phyloP scores from a whole-genome alignment of 2,329 filamentous ascomycete genomes.

The Fusarium bactridioides region DNA sequence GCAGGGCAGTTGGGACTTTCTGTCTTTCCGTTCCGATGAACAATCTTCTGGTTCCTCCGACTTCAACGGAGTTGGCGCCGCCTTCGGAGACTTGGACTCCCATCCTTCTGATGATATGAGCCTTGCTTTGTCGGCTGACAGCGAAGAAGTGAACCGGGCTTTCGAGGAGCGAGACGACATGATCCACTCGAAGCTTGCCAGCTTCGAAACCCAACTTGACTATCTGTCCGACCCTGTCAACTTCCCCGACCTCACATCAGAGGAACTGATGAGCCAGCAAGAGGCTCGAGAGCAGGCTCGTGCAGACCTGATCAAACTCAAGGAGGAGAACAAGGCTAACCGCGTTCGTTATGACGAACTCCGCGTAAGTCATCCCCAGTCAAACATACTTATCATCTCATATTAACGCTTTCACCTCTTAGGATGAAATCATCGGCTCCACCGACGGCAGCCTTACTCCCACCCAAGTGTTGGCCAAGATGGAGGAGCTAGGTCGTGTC shows the following conservation, averaged over 20 bases:
- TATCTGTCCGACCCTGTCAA: fast-evolving
- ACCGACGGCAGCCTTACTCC: fast-evolving
- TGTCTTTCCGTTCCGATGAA: background rate
- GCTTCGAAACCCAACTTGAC: background rate
- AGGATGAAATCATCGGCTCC: background rate
- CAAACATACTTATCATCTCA: background rate
- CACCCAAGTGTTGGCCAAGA: fast-evolving
- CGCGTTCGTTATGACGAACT: background rate
- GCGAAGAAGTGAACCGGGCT: background rate
- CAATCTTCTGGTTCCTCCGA: background rate
- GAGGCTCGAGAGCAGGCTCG: background rate
- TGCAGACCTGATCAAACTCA: fast-evolving
- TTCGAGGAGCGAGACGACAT: background rate
- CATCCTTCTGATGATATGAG: background rate
- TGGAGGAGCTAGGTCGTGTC: fast-evolving
- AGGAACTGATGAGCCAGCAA: background rate
- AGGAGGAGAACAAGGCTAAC: background rate
- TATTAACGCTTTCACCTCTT: background rate
- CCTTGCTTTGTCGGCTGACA: background rate
- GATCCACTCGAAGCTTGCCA: background rate
- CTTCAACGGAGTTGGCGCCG: background rate
- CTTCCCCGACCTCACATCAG: background rate
- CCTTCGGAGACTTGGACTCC: background rate
- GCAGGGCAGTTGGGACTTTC: background rate
- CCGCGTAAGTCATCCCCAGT: background rate